Evolutionary conservation across 148 eudicot species (phyloP).

Genomic region (Chenopodium berlandieri): DNA sequence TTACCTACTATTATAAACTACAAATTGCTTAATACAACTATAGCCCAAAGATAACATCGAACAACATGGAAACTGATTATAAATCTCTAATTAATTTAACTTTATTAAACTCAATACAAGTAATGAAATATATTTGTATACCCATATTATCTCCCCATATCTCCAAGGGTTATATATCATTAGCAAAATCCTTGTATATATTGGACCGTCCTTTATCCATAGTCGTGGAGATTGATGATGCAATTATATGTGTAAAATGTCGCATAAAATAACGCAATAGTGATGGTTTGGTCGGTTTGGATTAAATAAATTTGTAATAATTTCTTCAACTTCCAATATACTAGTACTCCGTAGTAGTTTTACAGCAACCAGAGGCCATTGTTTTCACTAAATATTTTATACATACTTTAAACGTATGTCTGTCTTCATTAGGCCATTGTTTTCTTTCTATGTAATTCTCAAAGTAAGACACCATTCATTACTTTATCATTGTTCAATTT

Average conservation of each 20-base stretch:
- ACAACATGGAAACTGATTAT: neutral
- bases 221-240: neutral
- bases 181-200: too few species aligned
- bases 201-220: too few species aligned
- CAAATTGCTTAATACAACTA: too few species aligned
- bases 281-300: conserved; percentile 7
- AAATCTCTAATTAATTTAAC: neutral
- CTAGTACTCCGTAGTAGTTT: neutral
- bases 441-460: neutral
- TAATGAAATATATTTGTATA: too few species aligned
- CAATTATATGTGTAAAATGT: neutral
- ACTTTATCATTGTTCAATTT: neutral
- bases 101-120: too few species aligned
- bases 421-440: conserved; percentile 3
- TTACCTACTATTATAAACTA: too few species aligned
- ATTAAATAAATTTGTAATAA: neutral
- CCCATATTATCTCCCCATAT: too few species aligned
- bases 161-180: too few species aligned
- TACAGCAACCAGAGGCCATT: neutral
- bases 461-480: neutral
- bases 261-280: neutral
- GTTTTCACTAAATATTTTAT: neutral
- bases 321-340: neutral
- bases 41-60: neutral
- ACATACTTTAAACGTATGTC: too few species aligned